A percentile compares a stretch with the other conserved stretches of the same genome.
These are phyloP conservation scores for Fusarium sp. DNA, from an alignment of 2,329 filamentous ascomycete species.

Conservation along the genomic window DNA sequence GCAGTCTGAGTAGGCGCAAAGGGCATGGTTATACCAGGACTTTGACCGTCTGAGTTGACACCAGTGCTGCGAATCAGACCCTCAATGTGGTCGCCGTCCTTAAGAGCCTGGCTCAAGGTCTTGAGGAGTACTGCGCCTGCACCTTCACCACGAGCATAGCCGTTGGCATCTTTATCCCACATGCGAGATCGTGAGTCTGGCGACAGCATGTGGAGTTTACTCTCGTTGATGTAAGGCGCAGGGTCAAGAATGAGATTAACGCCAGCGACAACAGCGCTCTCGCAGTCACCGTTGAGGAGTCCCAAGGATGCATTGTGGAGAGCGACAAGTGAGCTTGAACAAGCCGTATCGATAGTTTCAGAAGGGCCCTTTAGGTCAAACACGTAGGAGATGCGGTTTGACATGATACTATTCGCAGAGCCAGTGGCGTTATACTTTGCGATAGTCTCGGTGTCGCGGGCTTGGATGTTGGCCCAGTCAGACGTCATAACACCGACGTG, in stretches of 20 bases:
- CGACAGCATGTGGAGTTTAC: constrained; percentile 22
- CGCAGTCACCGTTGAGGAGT: constrained; percentile 23
- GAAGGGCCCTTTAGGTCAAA: not conserved
- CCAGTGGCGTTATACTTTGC: not conserved
- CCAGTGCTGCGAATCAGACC: constrained; percentile 12
- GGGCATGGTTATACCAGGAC: constrained; percentile 2
- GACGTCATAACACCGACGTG: not conserved
- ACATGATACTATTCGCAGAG: not conserved
- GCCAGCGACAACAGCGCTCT: constrained; percentile 22
- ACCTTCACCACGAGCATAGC: constrained; percentile 37
- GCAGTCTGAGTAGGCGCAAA: constrained; percentile 2
- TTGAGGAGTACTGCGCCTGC: constrained; percentile 27
- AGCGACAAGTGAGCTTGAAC: constrained; percentile 21
- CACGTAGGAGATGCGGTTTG: not conserved
- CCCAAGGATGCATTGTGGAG: constrained; percentile 22
- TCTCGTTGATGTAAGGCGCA: constrained; percentile 19
- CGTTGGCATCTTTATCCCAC: constrained; percentile 23
- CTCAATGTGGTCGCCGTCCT: constrained; percentile 8
- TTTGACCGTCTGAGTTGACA: constrained; percentile 9
- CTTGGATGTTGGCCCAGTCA: not conserved
- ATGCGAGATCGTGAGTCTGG: constrained; percentile 11
- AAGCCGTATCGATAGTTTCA: constrained; percentile 8
- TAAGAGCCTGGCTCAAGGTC: constrained; percentile 8
- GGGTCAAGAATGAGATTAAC: constrained; percentile 24
- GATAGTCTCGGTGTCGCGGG: not conserved